Percentiles rank a stretch among this genome's conserved stretches.
Evolutionary conservation across 495 filamentous ascomycete species (phyloP).

Genomic region (Annulohypoxylon bovei): DNA sequence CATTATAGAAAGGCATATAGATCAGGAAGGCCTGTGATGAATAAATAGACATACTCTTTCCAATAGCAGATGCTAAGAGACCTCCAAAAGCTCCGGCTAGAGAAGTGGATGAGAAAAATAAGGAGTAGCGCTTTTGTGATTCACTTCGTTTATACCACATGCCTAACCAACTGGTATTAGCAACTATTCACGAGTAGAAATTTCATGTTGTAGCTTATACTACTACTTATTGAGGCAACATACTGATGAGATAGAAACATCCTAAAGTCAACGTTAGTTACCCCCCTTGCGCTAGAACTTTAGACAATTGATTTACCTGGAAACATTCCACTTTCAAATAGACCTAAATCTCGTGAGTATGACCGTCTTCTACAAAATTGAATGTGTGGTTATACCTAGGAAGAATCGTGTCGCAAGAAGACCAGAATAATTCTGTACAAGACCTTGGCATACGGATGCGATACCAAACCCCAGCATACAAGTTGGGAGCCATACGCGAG

Average conservation of each 20-base stretch:
- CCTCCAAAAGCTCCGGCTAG: slow-evolving; percentile 90
- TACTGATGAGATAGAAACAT: slow-evolving; percentile 77
- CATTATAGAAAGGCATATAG: background rate
- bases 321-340: slow-evolving; percentile 93
- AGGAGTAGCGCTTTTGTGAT: slow-evolving; percentile 86
- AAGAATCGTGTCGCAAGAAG: slow-evolving; percentile 87
- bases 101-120: slow-evolving; percentile 88
- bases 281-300: background rate
- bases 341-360: slow-evolving; percentile 53
- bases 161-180: slow-evolving; percentile 47
- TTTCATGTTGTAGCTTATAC: background rate
- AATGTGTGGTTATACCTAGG: slow-evolving; percentile 50
- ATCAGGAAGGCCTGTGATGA: background rate
- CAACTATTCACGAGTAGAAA: background rate
- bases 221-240: slow-evolving; percentile 30
- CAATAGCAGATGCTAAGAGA: slow-evolving; percentile 82
- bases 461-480: slow-evolving; percentile 90
- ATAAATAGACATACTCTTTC: slow-evolving; percentile 63
- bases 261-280: slow-evolving; percentile 49
- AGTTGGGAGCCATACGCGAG: slow-evolving; percentile 79
- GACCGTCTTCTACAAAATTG: background rate
- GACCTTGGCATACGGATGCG: slow-evolving; percentile 78
- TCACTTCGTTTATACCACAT: slow-evolving; percentile 93
- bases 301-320: slow-evolving; percentile 61
- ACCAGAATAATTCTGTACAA: slow-evolving; percentile 80